Evolutionary conservation across 2,329 filamentous ascomycete genomes (phyloP).

Genomic region (Fusarium napiforme): DNA sequence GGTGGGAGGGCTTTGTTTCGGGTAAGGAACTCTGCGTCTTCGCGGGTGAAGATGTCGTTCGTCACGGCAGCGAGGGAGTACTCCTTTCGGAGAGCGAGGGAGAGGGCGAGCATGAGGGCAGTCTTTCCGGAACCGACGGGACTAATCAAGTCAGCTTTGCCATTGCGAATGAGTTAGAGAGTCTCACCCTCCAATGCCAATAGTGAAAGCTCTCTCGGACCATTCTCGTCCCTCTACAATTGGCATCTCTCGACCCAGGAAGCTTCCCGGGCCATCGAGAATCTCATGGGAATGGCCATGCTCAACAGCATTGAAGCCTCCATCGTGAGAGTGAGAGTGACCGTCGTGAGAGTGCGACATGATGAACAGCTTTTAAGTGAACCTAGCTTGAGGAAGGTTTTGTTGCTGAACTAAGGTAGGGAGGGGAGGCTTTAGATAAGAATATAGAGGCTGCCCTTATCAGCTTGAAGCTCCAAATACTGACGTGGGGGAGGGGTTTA

Average conservation of each 20-base stretch:
- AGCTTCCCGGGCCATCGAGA: constrained; percentile 92
- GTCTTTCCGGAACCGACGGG: constrained; percentile 98
- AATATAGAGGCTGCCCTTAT: constrained; percentile 18
- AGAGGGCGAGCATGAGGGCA: constrained; percentile 94
- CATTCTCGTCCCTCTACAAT: constrained; percentile 89
- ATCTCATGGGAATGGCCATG: constrained; percentile 98
- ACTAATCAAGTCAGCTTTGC: constrained; percentile 56
- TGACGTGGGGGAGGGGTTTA: constrained; percentile 31
- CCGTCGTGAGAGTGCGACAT: constrained; percentile 66
- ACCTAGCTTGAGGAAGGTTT: not conserved
- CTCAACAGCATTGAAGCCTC: constrained; percentile 67
- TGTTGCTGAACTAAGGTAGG: not conserved
- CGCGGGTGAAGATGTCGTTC: constrained; percentile 98
- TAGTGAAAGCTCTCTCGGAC: constrained; percentile 89
- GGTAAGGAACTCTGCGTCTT: constrained; percentile 98
- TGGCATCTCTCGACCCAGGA: constrained; percentile 89
- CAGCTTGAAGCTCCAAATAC: constrained; percentile 25
- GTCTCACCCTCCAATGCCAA: constrained; percentile 94
- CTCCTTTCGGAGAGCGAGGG: constrained; percentile 79
- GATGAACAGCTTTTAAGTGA: constrained; percentile 1
- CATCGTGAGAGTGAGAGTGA: constrained; percentile 67
- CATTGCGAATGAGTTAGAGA: not conserved
- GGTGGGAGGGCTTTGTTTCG: constrained; percentile 85
- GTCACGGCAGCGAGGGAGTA: constrained; percentile 95
- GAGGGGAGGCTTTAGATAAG: constrained; percentile 27